Percentiles rank a stretch among this genome's conserved stretches.
phyloP scores from a whole-genome alignment of 495 filamentous ascomycete species.

The Xylaria flabelliformis region DNA sequence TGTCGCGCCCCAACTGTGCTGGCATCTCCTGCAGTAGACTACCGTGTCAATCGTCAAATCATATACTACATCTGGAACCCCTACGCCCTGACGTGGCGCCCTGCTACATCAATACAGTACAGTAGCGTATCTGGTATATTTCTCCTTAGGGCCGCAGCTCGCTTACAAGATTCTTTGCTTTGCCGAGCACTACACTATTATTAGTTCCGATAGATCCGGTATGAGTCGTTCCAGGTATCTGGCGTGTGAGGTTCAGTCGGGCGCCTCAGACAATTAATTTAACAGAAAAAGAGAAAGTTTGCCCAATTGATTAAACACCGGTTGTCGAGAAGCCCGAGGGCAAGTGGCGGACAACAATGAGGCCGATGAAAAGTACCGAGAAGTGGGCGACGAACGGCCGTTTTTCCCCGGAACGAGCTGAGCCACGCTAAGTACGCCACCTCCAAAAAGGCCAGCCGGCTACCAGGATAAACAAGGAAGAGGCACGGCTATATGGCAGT shows the following conservation, averaged over 20 bases:
- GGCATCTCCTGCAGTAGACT: conserved; percentile 10
- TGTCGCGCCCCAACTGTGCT: conserved; percentile 3
- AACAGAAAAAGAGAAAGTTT: neutral
- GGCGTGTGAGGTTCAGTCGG: neutral
- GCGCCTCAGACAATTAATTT: conserved; percentile 7
- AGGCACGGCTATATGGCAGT: neutral
- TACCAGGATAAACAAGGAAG: conserved; percentile 8
- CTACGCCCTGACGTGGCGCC: conserved; percentile 5
- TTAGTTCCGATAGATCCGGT: conserved; percentile 18
- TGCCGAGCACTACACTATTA: neutral
- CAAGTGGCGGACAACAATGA: neutral
- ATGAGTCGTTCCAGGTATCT: neutral
- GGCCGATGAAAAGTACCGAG: neutral
- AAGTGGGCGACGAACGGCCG: neutral
- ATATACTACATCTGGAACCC: neutral
- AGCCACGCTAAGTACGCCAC: conserved; percentile 10
- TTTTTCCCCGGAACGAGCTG: conserved; percentile 9
- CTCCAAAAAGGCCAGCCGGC: neutral
- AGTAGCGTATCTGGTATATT: neutral
- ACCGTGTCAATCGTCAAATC: neutral
- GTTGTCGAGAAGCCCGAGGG: conserved; percentile 3
- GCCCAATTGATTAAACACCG: neutral
- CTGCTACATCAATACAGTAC: conserved; percentile 11
- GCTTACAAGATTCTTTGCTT: conserved; percentile 16
- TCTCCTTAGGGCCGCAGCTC: conserved; percentile 15